Base-by-base conservation (phyloP, 2,329 filamentous ascomycete genomes). In the Xylariaceae sp. region DNA sequence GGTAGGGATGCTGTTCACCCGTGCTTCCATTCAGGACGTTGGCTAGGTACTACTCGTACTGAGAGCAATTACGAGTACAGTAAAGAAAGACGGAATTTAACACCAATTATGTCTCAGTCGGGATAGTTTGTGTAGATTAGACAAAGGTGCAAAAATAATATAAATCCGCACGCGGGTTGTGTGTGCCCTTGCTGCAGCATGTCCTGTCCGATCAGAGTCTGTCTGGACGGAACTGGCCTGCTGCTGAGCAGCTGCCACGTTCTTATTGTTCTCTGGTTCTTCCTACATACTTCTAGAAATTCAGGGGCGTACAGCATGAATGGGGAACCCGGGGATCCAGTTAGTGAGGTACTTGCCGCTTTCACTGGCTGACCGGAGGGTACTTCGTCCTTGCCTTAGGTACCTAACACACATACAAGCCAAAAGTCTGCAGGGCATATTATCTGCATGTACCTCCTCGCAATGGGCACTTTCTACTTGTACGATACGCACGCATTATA, bases 211-310 rank as follows among this genome's bases (percentile, higher is more conserved):
- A 15, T 7, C 13, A 47, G 44, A 30, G 47, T 49, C 6, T 18
- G 15, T 8, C 5, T 49, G 9, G 47, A 8, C 15, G 11, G 11
- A 42, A 42, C 11, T 7, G 6, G n/a, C 23, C 8, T 49, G 47
- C 47, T 49, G 15, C 15, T 49, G 47, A 49, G 5, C 17, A 45
- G 47, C 47, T 49, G 47, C 15, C 47, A 18, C 47, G 42, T 49
- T 23, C 47, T 49, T 11, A 18, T 18, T 49, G 15, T 49, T 49
- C 17, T 18, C 47, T 49, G 47, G 15, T 49, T 49, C 47, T 49
- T 49, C 48, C 48, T 50, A 34, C 48, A 50, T 50, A 13, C 48
- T 51, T 51, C 49, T 51, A 51, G 49, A 51, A 51, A 51, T 35
- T 51, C 49, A 35, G 23, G 49, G 49, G 48, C 48, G 48, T 18